phyloP scores from a whole-genome alignment of 148 eudicot species.

The Rhododendron molle region DNA sequence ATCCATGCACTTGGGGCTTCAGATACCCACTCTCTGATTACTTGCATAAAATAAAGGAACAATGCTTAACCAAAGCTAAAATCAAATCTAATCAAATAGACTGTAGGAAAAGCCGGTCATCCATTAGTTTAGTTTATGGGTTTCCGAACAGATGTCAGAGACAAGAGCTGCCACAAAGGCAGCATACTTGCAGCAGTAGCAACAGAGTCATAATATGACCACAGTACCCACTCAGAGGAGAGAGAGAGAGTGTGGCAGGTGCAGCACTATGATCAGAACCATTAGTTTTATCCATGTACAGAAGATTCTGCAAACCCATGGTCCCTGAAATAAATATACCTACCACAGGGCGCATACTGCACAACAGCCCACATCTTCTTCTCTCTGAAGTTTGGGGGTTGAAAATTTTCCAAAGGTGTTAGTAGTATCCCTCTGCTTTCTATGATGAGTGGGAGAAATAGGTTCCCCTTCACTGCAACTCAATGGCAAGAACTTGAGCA shows the following conservation, averaged over 20 bases:
- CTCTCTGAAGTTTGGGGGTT: not conserved
- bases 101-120: not conserved
- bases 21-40: conserved; percentile 2
- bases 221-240: conserved; percentile 7
- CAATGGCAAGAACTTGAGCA: conserved; percentile 97
- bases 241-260: conserved; percentile 19
- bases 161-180: conserved; percentile 67
- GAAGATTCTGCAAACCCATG: conserved; percentile 77
- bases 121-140: conserved; percentile 34
- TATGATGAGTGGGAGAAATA: conserved; percentile 30
- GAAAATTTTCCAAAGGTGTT: not conserved
- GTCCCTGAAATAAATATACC: conserved; percentile 56
- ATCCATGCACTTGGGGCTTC: conserved; percentile 16
- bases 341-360: conserved; percentile 6
- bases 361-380: not conserved
- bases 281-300: conserved; percentile 68
- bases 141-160: conserved; percentile 73
- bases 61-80: not conserved
- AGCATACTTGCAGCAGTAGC: conserved; percentile 31
- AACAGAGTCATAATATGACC: conserved; percentile 38
- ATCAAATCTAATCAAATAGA: not conserved
- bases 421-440: not conserved
- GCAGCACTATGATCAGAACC: conserved; percentile 47
- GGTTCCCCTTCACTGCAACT: conserved; percentile 76
- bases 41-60: not conserved